Base-by-base conservation (phyloP, 176 grass and related monocot species). In the Tillandsia leiboldiana region DNA sequence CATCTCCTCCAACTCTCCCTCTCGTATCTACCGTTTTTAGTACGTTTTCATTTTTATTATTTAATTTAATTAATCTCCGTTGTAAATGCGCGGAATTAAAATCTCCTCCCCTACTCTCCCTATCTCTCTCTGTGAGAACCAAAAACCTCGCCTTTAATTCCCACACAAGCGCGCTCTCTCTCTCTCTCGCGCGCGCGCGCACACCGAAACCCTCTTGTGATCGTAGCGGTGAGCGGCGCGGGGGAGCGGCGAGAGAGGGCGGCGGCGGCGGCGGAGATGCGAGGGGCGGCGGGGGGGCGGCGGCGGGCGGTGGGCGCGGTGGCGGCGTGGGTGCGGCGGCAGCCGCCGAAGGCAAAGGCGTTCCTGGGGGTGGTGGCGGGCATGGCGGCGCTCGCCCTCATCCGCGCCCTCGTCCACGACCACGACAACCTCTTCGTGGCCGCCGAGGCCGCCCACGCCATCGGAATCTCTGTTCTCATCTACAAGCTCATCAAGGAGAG, bases 401-500 rank as follows among this genome's bases (percentile, higher is more conserved):
- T 99, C 72, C 81, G 94, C 33, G 92, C 90, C 78, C 85, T 99
- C 77, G 94, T 99, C 52, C 84, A 99, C 69, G 94, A 99, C 82
- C 94, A 99, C 80, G 89, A 99, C 78, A 93, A 93, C 73, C 80
- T 99, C 66, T 99, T 99, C 74, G 84, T 88, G 49, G 94, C 94
- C 42, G 81, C 89, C 50, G 94, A 99, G 89, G 94, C 94, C 12
- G 94, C 85, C 49, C 94, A 99, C 76, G 89, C 89, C 14, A 66
- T 93, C 49, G 94, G 94, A 77, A 86, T 93, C 75, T 82, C 63
- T 47, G 89, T 99, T 13, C 84, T 99, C 20, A 82, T 99, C 66
- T 99, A 99, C 77, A 99, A 99, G 84, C 94, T 99, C 77, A 93
- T 79, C 77, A 99, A 99, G 82, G 94, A 99, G 82, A 90, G 18